Conservation (phyloP, 306 rosid genomes). For the Mimosa pudica region DNA sequence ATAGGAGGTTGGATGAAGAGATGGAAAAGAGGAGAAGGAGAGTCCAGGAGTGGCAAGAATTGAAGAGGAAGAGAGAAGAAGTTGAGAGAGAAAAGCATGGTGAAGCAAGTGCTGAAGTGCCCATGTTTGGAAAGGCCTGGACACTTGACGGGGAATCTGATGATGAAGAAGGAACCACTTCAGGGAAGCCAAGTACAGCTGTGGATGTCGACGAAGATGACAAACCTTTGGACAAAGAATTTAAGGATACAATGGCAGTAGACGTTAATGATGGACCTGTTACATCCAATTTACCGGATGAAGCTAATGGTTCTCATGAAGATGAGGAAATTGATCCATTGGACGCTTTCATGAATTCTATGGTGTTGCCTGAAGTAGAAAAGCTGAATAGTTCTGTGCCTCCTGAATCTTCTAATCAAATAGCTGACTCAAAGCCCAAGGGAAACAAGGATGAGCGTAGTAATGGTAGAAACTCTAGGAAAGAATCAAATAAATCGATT, state of each 20-base stretch:
- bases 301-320: slow-evolving; percentile 42
- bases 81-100: slow-evolving; percentile 69
- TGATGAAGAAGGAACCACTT: slow-evolving; percentile 68
- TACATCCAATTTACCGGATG: slow-evolving; percentile 49
- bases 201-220: slow-evolving; percentile 64
- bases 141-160: slow-evolving; percentile 96
- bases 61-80: slow-evolving; percentile 79
- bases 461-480: slow-evolving; percentile 50
- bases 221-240: slow-evolving; percentile 45
- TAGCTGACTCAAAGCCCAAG: slow-evolving; percentile 47
- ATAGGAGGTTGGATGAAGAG: slow-evolving; percentile 79
- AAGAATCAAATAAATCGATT: slow-evolving; percentile 63
- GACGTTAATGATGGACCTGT: slow-evolving; percentile 52
- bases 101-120: slow-evolving; percentile 60
- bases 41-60: slow-evolving; percentile 95
- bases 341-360: slow-evolving; percentile 90
- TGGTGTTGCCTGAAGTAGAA: slow-evolving; percentile 89
- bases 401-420: slow-evolving; percentile 40
- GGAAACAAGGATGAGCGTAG: slow-evolving; percentile 50
- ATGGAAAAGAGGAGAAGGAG: slow-evolving; percentile 95
- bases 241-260: slow-evolving; percentile 36
- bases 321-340: slow-evolving; percentile 82
- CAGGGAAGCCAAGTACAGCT: slow-evolving; percentile 49
- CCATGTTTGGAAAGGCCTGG: slow-evolving; percentile 77
- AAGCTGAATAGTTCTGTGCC: slow-evolving; percentile 56